Evolutionary conservation across 169 alveolate species (phyloP), one percentile per base, ranked within the genome.

Genomic region (Amoebophrya sp.): DNA sequence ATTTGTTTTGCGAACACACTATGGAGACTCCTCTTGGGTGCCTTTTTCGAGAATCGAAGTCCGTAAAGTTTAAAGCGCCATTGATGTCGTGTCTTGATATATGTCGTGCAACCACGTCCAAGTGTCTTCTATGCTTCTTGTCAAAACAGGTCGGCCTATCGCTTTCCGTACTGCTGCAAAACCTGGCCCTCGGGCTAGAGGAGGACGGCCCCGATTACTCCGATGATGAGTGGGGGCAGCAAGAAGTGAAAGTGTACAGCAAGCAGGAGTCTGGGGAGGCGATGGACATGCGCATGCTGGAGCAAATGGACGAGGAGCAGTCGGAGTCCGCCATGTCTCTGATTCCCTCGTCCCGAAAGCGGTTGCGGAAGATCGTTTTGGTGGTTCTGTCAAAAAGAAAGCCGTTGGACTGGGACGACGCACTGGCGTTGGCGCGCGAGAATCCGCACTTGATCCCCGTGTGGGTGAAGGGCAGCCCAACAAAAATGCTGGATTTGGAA

Each of bases 331-430:
- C 83, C 35, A 66, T 66, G 83, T 7, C 32, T 25, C 1, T 66
- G 32, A 25, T n/a, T 2, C 1, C 12, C 1, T 1, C 83, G 10
- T 0, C 7, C 29, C 12, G 83, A 66, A 66, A 66, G 83, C 83
- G 83, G 83, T 25, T 66, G 83, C 1, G 32, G 35, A 66, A 66
- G 35, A 66, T 66, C 83, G 35, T 66, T 7, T 25, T 66, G 35
- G 83, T 66, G 83, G 83, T 66, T 0, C 83, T 66, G 83, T 66
- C 83, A 25, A 18, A 66, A n/a, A 66, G 18, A 66, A 66, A n/a
- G 35, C 83, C 83, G 29, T 18, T n/a, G 83, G 83, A 66, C 32
- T 66, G 83, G 83, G 83, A 66, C 32, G 83, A 66, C 35, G 83
- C 83, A 3, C 1, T 66, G 83, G 83, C 1, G 2, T 66, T 66